Evolutionary conservation across 2,329 filamentous ascomycete genomes (phyloP).

Genomic region (Diaporthe citri): DNA sequence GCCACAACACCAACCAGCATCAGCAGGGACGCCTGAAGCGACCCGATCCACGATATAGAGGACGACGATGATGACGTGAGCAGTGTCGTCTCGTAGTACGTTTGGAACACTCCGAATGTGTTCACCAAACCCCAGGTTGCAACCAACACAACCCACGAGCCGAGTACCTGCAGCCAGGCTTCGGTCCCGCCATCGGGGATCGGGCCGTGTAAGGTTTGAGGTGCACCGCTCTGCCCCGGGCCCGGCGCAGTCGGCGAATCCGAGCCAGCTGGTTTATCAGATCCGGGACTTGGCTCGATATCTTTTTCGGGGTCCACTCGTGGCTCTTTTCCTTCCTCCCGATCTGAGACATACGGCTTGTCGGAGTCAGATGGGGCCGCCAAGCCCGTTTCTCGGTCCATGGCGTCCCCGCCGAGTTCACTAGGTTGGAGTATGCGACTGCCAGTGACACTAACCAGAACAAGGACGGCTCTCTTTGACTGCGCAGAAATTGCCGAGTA

Average conservation of each 20-base stretch:
- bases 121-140: slow-evolving; percentile 57
- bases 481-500: background rate
- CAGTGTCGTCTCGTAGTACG: slow-evolving; percentile 56
- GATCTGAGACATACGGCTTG: slow-evolving; percentile 29
- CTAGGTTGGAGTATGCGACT: background rate
- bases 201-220: slow-evolving; percentile 20
- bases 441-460: background rate
- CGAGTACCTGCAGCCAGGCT: slow-evolving; percentile 57
- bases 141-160: slow-evolving; percentile 52
- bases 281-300: background rate
- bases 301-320: background rate
- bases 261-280: background rate
- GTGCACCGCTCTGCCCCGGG: background rate
- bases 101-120: slow-evolving; percentile 61
- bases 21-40: slow-evolving; percentile 56
- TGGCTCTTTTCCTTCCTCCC: background rate
- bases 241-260: slow-evolving; percentile 1
- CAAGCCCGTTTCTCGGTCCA: slow-evolving; percentile 16
- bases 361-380: slow-evolving; percentile 32
- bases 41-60: slow-evolving; percentile 60
- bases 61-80: slow-evolving; percentile 51
- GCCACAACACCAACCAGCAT: slow-evolving; percentile 55
- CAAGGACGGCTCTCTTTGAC: too few relatives aligned
- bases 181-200: slow-evolving; percentile 44
- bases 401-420: background rate